Evolutionary conservation across 805 yeast genomes (phyloP).

Genomic region (Wickerhamomyces mucosus): DNA sequence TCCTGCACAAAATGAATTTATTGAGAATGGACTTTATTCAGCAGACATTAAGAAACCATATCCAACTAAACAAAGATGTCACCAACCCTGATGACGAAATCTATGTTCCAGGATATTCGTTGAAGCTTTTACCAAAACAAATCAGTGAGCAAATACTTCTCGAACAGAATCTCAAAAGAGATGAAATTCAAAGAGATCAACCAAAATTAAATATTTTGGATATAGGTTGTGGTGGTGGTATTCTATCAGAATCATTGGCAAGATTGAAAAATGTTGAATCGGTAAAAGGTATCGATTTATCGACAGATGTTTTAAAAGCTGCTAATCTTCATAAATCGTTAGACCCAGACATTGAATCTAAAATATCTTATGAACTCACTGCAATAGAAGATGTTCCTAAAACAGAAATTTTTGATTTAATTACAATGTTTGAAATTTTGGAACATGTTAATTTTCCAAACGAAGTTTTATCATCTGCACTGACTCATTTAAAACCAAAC

Average conservation of each 20-base stretch:
- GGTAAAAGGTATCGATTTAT: slow-evolving; percentile 80
- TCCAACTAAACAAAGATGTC: slow-evolving; percentile 7
- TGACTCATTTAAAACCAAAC: slow-evolving; percentile 51
- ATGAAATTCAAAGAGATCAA: slow-evolving; percentile 19
- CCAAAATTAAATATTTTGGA: slow-evolving; percentile 53
- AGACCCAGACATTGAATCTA: slow-evolving; percentile 55
- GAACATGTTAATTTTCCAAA: slow-evolving; percentile 91
- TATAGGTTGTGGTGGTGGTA: slow-evolving; percentile 99
- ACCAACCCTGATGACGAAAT: slow-evolving; percentile 23
- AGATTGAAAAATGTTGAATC: slow-evolving; percentile 50
- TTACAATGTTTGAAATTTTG: slow-evolving; percentile 88
- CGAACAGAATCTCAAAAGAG: slow-evolving; percentile 42
- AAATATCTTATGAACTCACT: slow-evolving; percentile 48
- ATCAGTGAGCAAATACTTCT: slow-evolving; percentile 36
- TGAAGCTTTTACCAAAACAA: slow-evolving; percentile 52
- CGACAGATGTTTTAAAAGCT: slow-evolving; percentile 71
- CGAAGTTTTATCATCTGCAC: slow-evolving; percentile 57
- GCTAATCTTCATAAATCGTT: slow-evolving; percentile 58
- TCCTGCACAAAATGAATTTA: slow-evolving; percentile 89
- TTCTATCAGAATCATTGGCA: slow-evolving; percentile 79
- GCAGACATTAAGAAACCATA: slow-evolving; percentile 35
- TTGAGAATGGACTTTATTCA: slow-evolving; percentile 81
- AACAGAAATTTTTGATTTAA: slow-evolving; percentile 52
- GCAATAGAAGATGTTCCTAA: slow-evolving; percentile 52
- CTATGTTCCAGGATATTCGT: slow-evolving; percentile 71